Percentiles rank a stretch among this genome's conserved stretches.
Evolutionary conservation across 1,284 basidiomycete genomes (phyloP).

Genomic region (Gymnopus androsaceus): DNA sequence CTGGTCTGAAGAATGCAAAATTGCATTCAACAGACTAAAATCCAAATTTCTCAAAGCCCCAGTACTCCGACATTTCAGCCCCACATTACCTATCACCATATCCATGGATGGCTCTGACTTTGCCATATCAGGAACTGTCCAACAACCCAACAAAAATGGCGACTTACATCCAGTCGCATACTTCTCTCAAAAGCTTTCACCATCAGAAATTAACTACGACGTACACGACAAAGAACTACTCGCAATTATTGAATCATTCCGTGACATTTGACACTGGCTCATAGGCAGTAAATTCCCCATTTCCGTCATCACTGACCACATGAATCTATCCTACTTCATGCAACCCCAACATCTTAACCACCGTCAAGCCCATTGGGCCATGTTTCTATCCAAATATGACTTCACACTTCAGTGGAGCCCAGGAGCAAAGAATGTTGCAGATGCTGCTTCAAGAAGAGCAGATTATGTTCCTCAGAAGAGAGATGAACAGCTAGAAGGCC

Average conservation of each 20-base stretch:
- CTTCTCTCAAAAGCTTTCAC: slow-evolving; percentile 31
- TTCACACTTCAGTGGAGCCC: slow-evolving; percentile 34
- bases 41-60: not conserved
- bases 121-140: too few species aligned
- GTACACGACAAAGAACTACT: slow-evolving; percentile 43
- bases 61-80: not conserved
- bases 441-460: slow-evolving; percentile 31
- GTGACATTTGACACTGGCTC: slow-evolving; percentile 33
- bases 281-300: slow-evolving; percentile 26
- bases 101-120: too few species aligned
- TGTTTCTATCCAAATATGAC: slow-evolving; percentile 31
- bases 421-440: slow-evolving; percentile 33
- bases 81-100: too few species aligned
- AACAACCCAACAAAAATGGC: slow-evolving; percentile 26
- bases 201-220: slow-evolving; percentile 36
- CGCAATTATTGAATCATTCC: slow-evolving; percentile 35
- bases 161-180: slow-evolving; percentile 34
- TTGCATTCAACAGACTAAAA: not conserved
- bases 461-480: slow-evolving; percentile 38
- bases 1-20: not conserved
- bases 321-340: slow-evolving; percentile 35
- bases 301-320: slow-evolving; percentile 31
- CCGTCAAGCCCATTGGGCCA: slow-evolving; percentile 37
- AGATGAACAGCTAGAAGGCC: slow-evolving; percentile 27
- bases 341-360: slow-evolving; percentile 29